Evolutionary conservation across 257 asterid species (phyloP).

Genomic region (Solanum rostratum): DNA sequence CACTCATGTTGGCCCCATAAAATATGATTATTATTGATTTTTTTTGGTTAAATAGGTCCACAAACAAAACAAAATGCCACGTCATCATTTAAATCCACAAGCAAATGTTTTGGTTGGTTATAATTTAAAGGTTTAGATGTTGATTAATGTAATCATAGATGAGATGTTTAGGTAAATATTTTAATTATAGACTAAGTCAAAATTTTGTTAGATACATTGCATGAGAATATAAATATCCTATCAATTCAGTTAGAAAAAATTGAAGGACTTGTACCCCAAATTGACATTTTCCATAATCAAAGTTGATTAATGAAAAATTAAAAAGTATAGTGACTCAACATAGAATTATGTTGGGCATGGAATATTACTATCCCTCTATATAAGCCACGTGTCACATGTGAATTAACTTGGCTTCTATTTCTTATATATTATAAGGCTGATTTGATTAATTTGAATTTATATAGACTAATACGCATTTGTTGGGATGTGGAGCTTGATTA

Average conservation of each 20-base stretch:
- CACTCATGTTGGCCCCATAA: not conserved
- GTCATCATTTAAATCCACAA: not conserved
- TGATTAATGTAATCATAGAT: not conserved
- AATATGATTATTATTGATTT: not conserved
- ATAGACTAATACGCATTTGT: accelerated
- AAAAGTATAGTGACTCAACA: not conserved
- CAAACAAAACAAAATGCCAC: not conserved
- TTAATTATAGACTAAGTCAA: not conserved
- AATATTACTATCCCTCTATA: not conserved
- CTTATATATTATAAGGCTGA: accelerated
- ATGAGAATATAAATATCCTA: not conserved
- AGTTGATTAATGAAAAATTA: not conserved
- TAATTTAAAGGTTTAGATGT: not conserved
- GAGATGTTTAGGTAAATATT: not conserved
- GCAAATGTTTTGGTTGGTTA: not conserved
- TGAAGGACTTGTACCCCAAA: not conserved
- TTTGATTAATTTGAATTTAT: not conserved
- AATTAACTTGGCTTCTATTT: not conserved
- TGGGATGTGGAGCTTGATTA: no score
- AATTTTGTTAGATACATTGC: not conserved
- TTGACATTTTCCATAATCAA: not conserved
- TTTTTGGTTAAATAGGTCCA: not conserved
- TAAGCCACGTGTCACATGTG: not conserved
- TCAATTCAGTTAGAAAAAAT: not conserved
- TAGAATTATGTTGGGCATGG: not conserved